Conservation (phyloP, 257 asterid species). For the Ballota nigra region DNA sequence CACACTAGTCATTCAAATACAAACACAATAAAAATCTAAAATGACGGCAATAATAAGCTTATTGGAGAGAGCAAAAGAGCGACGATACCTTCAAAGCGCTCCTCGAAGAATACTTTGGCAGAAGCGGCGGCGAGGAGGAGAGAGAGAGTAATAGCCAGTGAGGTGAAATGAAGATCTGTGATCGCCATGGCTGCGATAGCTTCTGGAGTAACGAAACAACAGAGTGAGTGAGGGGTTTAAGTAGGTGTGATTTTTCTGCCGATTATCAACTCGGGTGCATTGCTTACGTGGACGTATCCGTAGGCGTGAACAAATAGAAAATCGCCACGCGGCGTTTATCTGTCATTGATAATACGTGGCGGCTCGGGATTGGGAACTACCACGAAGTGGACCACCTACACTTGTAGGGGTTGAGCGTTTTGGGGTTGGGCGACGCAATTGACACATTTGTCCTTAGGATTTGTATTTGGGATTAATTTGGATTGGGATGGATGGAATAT, state of each 20-base stretch:
- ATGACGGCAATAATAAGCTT: not conserved
- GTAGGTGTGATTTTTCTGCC: slow-evolving; percentile 12
- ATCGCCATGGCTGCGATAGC: slow-evolving; percentile 59
- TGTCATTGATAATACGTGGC: slow-evolving; percentile 64
- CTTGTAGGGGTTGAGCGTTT: slow-evolving; percentile 16
- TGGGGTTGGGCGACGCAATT: not conserved
- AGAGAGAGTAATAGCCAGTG: slow-evolving; percentile 46
- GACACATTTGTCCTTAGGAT: slow-evolving; percentile 18
- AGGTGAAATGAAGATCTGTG: slow-evolving; percentile 42
- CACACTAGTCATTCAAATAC: slow-evolving; percentile 13
- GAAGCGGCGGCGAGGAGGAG: slow-evolving; percentile 54
- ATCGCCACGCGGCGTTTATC: not conserved
- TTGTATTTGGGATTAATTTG: not conserved
- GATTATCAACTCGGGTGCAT: not conserved
- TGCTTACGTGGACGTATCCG: slow-evolving; percentile 30
- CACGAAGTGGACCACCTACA: slow-evolving; percentile 34
- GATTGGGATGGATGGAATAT: not conserved
- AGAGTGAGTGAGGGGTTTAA: slow-evolving; percentile 20
- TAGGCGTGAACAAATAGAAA: slow-evolving; percentile 17
- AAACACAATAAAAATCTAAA: not conserved
- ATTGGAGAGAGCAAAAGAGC: not conserved
- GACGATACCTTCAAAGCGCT: slow-evolving; percentile 70
- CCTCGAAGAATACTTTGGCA: slow-evolving; percentile 82
- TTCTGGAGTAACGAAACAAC: slow-evolving; percentile 1
- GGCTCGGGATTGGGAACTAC: slow-evolving; percentile 34